Evolutionary conservation across 176 grass and related monocot genomes (phyloP).

Genomic region (Luzula sylvatica): DNA sequence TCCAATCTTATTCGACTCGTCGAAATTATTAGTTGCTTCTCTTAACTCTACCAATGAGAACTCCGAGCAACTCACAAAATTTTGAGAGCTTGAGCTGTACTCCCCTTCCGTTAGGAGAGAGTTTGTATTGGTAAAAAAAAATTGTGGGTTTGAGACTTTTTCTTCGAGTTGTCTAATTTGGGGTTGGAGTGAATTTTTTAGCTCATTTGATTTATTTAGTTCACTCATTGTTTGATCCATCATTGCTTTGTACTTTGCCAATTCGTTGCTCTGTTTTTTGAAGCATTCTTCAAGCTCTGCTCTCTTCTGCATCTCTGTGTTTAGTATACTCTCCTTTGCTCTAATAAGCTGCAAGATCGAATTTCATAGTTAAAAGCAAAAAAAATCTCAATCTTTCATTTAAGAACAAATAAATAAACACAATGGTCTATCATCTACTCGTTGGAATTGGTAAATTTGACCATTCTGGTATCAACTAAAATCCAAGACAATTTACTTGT

Average conservation of each 20-base stretch:
- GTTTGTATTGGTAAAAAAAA: conserved; percentile 13
- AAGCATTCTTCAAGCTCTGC: conserved; percentile 48
- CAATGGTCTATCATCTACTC: background rate
- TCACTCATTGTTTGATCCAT: conserved; percentile 27
- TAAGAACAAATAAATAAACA: too few species aligned
- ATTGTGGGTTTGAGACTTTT: conserved; percentile 24
- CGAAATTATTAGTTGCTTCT: conserved; percentile 55
- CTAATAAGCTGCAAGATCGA: conserved; percentile 36
- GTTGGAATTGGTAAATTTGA: background rate
- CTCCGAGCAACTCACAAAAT: conserved; percentile 27
- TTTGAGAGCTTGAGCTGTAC: background rate
- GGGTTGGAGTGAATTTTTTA: conserved; percentile 23
- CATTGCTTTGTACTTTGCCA: conserved; percentile 28
- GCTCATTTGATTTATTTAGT: conserved; percentile 34
- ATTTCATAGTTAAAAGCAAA: background rate
- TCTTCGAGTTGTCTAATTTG: conserved; percentile 11
- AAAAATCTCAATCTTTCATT: too few species aligned
- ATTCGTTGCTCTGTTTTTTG: conserved; percentile 23
- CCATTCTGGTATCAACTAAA: background rate
- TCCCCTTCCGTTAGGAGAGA: conserved; percentile 17
- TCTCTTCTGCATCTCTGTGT: conserved; percentile 34
- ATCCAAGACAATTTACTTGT: conserved; percentile 21
- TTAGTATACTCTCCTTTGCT: conserved; percentile 29
- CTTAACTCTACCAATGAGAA: conserved; percentile 45
- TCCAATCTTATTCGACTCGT: conserved; percentile 40